Conservation (phyloP, 805 yeast species). For the Ogataea philodendri region DNA sequence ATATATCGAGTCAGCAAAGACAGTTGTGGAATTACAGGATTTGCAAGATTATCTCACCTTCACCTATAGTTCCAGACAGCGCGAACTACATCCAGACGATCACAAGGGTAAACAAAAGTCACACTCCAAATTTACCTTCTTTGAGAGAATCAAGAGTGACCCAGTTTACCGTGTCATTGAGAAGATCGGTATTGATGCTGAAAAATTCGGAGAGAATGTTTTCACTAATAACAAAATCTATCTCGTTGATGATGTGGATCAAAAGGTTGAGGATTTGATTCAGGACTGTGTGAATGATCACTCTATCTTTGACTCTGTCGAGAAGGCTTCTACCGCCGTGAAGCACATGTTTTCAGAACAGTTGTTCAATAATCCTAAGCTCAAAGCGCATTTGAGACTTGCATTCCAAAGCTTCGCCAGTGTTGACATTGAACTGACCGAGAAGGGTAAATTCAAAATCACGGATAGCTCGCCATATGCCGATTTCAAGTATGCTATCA, state of each 20-base stretch:
- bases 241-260: constrained; percentile 64
- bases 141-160: constrained; percentile 66
- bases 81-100: constrained; percentile 36
- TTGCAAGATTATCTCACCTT: constrained; percentile 79
- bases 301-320: constrained; percentile 52
- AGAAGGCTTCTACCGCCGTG: constrained; percentile 64
- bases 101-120: constrained; percentile 37
- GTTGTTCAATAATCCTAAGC: constrained; percentile 73
- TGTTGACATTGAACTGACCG: constrained; percentile 74
- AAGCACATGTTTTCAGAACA: constrained; percentile 77
- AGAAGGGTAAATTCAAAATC: constrained; percentile 76
- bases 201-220: constrained; percentile 79
- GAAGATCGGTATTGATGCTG: constrained; percentile 75
- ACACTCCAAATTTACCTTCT: constrained; percentile 59
- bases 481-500: constrained; percentile 87
- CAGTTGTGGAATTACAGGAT: constrained; percentile 83
- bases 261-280: constrained; percentile 60
- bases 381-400: constrained; percentile 66
- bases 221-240: constrained; percentile 64
- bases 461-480: constrained; percentile 78
- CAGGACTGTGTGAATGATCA: constrained; percentile 35
- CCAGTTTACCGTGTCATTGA: constrained; percentile 62
- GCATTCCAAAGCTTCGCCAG: constrained; percentile 63
- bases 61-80: constrained; percentile 57
- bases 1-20: constrained; percentile 52